Conservation (phyloP, 2,329 filamentous ascomycete species). For the Fusarium aywerte region DNA sequence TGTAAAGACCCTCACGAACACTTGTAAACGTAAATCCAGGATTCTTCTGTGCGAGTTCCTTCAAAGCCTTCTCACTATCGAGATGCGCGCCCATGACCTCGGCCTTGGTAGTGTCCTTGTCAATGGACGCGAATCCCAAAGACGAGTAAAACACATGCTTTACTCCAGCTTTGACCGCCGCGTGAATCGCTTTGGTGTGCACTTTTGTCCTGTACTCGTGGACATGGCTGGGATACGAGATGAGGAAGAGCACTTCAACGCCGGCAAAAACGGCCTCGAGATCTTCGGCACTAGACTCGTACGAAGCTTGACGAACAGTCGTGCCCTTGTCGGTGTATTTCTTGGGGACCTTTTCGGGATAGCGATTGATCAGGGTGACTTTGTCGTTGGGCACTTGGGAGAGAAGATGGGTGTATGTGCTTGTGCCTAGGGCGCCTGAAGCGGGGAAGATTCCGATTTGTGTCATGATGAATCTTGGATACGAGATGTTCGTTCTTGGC, state of each 20-base stretch:
- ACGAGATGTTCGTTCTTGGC: background rate
- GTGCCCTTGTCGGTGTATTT: conserved; percentile 4
- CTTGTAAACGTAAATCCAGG: conserved; percentile 22
- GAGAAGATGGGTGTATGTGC: conserved; percentile 29
- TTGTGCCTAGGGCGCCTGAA: conserved; percentile 34
- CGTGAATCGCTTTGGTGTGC: conserved; percentile 18
- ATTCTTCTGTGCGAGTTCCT: background rate
- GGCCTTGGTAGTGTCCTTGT: background rate
- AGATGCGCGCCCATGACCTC: conserved; percentile 37
- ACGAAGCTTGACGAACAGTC: conserved; percentile 18
- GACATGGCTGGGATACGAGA: conserved; percentile 37
- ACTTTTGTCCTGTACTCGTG: conserved; percentile 25
- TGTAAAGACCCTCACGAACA: conserved; percentile 33
- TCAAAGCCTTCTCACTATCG: conserved; percentile 25
- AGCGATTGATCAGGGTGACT: conserved; percentile 32
- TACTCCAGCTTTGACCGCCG: conserved; percentile 14
- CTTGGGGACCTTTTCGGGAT: conserved; percentile 12
- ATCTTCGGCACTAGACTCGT: conserved; percentile 13
- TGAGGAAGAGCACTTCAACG: conserved; percentile 19
- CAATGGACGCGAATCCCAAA: conserved; percentile 5
- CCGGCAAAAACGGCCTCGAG: conserved; percentile 4
- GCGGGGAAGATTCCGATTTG: conserved; percentile 39
- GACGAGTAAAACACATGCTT: conserved; percentile 37
- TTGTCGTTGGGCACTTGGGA: conserved; percentile 4
- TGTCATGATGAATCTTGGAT: background rate